Evolutionary conservation across 257 asterid genomes (phyloP), one percentile per base, ranked within the genome.

Genomic region (Lantana camara): DNA sequence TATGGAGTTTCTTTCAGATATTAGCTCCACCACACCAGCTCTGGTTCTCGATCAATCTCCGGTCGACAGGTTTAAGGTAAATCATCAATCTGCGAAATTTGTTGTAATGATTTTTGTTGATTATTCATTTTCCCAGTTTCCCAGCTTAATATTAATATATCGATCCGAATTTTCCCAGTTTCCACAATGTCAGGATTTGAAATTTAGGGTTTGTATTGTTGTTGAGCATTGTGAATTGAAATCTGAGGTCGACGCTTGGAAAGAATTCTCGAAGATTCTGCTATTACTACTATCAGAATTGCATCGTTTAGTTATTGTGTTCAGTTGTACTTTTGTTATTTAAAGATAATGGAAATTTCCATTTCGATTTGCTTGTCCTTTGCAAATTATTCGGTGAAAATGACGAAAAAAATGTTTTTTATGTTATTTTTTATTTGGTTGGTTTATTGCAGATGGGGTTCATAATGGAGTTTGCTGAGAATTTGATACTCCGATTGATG

Each of bases 391-490:
- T 37, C 13, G n/a, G n/a, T n/a, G n/a, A 37, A 7, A 37, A 37
- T 9, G 13, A 9, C 9, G 44, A 7, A 7, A 12, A n/a, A 3
- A 6, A 27, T 27, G 32, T 27, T 27, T 5, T 27, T 27, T 44
- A 7, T 27, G 15, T 61, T 4, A 5, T 24, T 61, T 11, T 62
- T 2, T 66, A 3, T 44, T 55, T 21, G 3, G 22, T 3, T 49
- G 14, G 30, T 40, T 30, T 3, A n/a, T 32, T 32, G 35, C 60
- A 22, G 70, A 57, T 82, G 95, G 83, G 80, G 50, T 87, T 88
- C 65, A 81, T 90, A 54, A 87, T 88, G 97, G 97, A 91, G 74
- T 85, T 91, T 77, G 95, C 95, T 0, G 96, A 91, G 80, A 85
- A 85, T 71, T 69, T 85, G 74, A 38, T 90, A 29, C 74, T 91